phyloP scores from a whole-genome alignment of 2,329 filamentous ascomycete genomes.

The Phoma sp. region DNA sequence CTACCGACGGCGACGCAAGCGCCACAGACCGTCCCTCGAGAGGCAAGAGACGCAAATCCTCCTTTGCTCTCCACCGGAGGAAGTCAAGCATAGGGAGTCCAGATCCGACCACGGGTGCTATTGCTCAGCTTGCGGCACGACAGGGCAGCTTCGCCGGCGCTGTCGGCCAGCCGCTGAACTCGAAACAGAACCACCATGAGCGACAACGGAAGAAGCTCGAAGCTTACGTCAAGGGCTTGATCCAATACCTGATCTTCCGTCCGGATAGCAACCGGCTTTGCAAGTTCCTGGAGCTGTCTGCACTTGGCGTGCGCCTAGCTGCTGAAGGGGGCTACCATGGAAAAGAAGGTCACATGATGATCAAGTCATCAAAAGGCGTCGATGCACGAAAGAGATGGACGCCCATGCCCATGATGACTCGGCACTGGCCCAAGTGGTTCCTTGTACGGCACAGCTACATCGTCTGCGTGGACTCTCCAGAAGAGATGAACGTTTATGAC shows the following conservation, averaged over 20 bases:
- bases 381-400: constrained; percentile 84
- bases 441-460: constrained; percentile 97
- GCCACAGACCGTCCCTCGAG: constrained; percentile 68
- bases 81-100: constrained; percentile 60
- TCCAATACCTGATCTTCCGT: constrained; percentile 94
- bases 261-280: constrained; percentile 94
- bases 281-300: constrained; percentile 93
- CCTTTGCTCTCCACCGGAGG: constrained; percentile 64
- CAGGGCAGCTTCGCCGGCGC: constrained; percentile 51
- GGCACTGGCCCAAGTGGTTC: constrained; percentile 96
- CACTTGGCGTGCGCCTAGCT: constrained; percentile 88
- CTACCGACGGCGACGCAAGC: constrained; percentile 70
- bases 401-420: constrained; percentile 76
- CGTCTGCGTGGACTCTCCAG: constrained; percentile 96
- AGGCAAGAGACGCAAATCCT: constrained; percentile 61
- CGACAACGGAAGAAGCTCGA: constrained; percentile 84
- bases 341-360: constrained; percentile 93
- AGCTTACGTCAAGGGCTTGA: constrained; percentile 89
- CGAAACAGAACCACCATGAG: constrained; percentile 72
- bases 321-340: constrained; percentile 97
- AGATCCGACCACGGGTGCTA: constrained; percentile 31
- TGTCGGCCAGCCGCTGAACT: constrained; percentile 44
- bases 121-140: constrained; percentile 33
- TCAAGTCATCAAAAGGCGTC: constrained; percentile 87
- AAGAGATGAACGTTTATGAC: constrained; percentile 98